These are phyloP conservation scores for Monosporascus sp. DNA, from an alignment of 2,329 filamentous ascomycete genomes.

Conservation along the genomic window DNA sequence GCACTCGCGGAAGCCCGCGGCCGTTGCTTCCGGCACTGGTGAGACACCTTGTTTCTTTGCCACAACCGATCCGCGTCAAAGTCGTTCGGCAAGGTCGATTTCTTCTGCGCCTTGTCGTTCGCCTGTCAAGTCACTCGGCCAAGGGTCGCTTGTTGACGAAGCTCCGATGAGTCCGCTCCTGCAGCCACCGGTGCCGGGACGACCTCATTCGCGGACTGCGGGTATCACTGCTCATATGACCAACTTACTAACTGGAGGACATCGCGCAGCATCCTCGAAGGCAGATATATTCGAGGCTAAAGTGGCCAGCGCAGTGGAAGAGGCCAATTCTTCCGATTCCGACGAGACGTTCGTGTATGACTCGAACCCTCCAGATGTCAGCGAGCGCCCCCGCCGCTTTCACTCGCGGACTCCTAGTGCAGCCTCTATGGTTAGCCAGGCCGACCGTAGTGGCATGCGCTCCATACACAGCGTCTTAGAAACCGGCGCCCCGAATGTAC, in stretches of 20 bases:
- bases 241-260: conserved; percentile 38
- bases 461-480: conserved; percentile 67
- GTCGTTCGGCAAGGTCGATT: conserved; percentile 34
- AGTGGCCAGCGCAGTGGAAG: conserved; percentile 91
- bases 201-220: conserved; percentile 14
- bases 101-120: conserved; percentile 27
- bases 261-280: conserved; percentile 73
- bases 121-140: conserved; percentile 29
- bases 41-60: conserved; percentile 37
- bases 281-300: conserved; percentile 98
- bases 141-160: conserved; percentile 29
- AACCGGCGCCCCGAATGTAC: conserved; percentile 42
- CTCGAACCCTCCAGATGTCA: conserved; percentile 77
- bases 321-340: conserved; percentile 93
- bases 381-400: conserved; percentile 64
- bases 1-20: conserved; percentile 65
- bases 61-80: conserved; percentile 33
- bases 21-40: conserved; percentile 68
- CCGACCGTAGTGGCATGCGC: conserved; percentile 54
- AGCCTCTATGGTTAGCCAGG: conserved; percentile 73
- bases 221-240: conserved; percentile 34
- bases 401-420: conserved; percentile 94
- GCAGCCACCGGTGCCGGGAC: conserved; percentile 11
- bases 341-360: conserved; percentile 99
- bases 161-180: conserved; percentile 15